Evolutionary conservation across 208 protist genomes (phyloP).

Genomic region (Strigomonas culicis): DNA sequence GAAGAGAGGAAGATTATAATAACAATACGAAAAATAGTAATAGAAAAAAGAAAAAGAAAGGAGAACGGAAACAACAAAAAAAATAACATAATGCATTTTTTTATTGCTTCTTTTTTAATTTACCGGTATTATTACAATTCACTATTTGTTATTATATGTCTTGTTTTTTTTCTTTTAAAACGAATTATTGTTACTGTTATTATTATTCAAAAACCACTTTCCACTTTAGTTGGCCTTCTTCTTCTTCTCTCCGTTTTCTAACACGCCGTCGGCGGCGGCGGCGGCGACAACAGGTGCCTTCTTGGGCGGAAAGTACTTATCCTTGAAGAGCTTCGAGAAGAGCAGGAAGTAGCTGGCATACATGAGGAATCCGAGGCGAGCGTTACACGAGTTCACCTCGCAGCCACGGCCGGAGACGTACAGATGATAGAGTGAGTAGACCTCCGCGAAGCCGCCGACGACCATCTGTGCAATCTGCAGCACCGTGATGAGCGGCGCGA

Average conservation of each 20-base stretch:
- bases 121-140: background rate
- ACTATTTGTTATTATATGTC: background rate
- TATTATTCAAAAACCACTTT: background rate
- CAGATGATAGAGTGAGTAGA: conserved; percentile 43
- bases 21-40: background rate
- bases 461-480: conserved; percentile 92
- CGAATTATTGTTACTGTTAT: background rate
- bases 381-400: conserved; percentile 26
- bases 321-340: conserved; percentile 34
- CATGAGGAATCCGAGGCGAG: conserved; percentile 75
- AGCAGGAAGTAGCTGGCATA: conserved; percentile 88
- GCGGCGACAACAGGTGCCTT: background rate
- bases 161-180: background rate
- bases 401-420: conserved; percentile 36
- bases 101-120: conserved; percentile 9
- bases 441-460: conserved; percentile 62
- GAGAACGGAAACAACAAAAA: background rate
- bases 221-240: background rate
- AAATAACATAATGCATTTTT: background rate
- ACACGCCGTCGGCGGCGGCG: background rate
- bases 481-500: conserved; percentile 85
- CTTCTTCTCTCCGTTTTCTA: background rate
- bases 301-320: conserved; percentile 3
- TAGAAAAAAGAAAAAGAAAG: background rate
- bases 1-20: background rate